Evolutionary conservation across 345 rosid genomes (phyloP).

Genomic region (Litchi chinensis): DNA sequence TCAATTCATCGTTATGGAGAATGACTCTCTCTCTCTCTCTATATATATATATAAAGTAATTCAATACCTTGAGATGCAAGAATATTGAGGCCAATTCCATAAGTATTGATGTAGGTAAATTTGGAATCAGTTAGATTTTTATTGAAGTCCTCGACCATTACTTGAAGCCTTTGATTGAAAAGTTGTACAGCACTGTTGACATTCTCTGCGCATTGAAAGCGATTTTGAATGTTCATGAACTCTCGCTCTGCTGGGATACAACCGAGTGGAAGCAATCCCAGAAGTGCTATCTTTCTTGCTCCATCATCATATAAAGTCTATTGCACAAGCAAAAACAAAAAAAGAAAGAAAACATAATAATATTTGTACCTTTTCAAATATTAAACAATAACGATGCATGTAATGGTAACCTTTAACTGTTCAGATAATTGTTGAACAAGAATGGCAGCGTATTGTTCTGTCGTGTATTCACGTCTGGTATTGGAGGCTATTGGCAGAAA

Average conservation of each 20-base stretch:
- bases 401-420: constrained; percentile 24
- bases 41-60: too few species aligned
- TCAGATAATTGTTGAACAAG: constrained; percentile 25
- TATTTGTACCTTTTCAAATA: not conserved
- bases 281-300: constrained; percentile 38
- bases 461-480: constrained; percentile 21
- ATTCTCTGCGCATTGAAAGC: constrained; percentile 31
- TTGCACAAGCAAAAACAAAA: not conserved
- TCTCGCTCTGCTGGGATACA: constrained; percentile 25
- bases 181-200: constrained; percentile 29
- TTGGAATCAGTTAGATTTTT: constrained; percentile 9
- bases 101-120: constrained; percentile 33
- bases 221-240: constrained; percentile 15
- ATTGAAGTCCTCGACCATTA: constrained; percentile 27
- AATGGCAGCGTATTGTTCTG: constrained; percentile 29
- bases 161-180: constrained; percentile 29
- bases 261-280: constrained; percentile 36
- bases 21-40: too few species aligned
- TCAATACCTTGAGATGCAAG: not conserved
- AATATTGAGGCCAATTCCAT: constrained; percentile 13
- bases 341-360: not conserved
- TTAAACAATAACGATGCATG: not conserved
- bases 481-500: not conserved
- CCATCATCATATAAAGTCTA: constrained; percentile 31
- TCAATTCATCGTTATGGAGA: too few species aligned